Base-by-base conservation (phyloP, 2,329 filamentous ascomycete species). In the Keithomyces neogunnii region DNA sequence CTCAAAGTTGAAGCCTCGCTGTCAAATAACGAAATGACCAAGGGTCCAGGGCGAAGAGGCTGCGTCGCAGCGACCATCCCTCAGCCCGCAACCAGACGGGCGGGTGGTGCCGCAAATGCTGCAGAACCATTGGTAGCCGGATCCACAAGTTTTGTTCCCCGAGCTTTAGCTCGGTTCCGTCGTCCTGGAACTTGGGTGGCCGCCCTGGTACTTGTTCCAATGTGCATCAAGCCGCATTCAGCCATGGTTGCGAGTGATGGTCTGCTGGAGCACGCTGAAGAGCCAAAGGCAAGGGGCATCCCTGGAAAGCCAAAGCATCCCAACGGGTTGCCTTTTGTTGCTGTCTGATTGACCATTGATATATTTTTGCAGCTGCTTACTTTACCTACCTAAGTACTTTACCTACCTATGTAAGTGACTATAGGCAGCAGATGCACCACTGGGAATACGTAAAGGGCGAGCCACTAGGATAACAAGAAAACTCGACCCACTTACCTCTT, bases 101-200 rank as follows among this genome's bases (percentile, higher is more conserved):
- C 48, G 48, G 48, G 53, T 49, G 48, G 46, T 48, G 51, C 51
- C 46, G 51, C 19, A 43, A 29, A 49, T 26, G 26, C 47, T 39
- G 36, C 35, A 45, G 36, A 29, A 35, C 44, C 33, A 51, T 53
- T 54, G 51, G 53, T 39, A 30, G 45, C 40, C 49, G 49, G 47
- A 32, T 5, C 26, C 40, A 26, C n/a, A 32, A 11, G 29, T 49
- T 49, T 47, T 42, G 38, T 49, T 53, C 53, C 55, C 49, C 53
- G 48, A 32, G 28, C 29, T 30, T 39, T 47, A 40, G 46, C 46
- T 33, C 28, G 45, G 10, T 38, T 47, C 51, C 33, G 33, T 46
- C 42, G 31, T 42, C 43, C 44, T 54, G 54, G 54, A 42, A 53
- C 48, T 49, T 47, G 51, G 48, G 33, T 26, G 32, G 29, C 19